Evolutionary conservation across 2,329 filamentous ascomycete genomes (phyloP).

Genomic region (Trichoderma sp.): DNA sequence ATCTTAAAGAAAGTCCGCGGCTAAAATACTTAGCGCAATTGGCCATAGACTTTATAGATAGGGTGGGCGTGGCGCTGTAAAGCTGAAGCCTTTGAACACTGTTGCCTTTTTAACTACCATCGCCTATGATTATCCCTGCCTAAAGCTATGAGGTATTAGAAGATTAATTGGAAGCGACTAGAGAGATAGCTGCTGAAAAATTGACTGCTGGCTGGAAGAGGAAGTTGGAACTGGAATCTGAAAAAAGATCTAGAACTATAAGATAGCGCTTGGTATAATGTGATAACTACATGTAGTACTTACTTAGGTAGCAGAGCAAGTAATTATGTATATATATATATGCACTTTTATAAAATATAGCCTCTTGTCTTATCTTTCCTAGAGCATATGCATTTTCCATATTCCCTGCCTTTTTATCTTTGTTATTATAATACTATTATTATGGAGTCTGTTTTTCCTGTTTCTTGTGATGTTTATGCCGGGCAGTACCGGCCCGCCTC

Average conservation of each 20-base stretch:
- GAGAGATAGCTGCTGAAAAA: not conserved
- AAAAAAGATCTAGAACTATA: not conserved
- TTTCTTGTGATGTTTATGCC: not conserved
- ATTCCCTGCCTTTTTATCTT: no score
- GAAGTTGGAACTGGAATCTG: not conserved
- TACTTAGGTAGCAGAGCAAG: no score
- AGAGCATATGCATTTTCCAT: not conserved
- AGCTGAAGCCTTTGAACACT: not conserved
- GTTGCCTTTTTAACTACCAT: conserved; percentile 17
- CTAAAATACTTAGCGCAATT: conserved; percentile 15
- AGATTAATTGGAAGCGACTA: not conserved
- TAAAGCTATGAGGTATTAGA: not conserved
- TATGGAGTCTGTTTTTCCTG: not conserved
- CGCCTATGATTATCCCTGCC: not conserved
- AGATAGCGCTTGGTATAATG: not conserved
- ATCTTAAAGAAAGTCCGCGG: conserved; percentile 1
- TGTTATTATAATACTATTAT: not conserved
- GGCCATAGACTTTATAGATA: not conserved
- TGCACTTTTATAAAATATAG: not conserved
- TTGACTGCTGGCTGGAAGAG: not conserved
- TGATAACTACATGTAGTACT: no score
- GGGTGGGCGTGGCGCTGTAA: not conserved
- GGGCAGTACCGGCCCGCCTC: not conserved
- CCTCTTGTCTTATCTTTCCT: not conserved
- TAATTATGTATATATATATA: no score